Base-by-base conservation (phyloP, 306 rosid species). In the Acmispon strigosus region DNA sequence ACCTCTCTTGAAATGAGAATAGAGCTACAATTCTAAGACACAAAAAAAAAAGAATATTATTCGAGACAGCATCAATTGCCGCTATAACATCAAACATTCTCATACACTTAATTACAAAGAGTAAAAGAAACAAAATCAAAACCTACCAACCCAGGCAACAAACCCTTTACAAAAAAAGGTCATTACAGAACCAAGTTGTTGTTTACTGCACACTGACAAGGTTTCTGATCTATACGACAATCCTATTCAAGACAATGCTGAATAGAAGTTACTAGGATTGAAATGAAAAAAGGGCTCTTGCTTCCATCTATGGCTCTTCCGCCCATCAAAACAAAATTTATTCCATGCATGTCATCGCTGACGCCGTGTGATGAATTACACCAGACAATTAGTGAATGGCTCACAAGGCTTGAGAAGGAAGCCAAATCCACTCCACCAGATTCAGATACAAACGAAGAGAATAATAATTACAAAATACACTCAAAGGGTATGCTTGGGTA, bases 321-420 rank as follows among this genome's bases (percentile, higher is more conserved):
- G 64, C 62, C 32, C 19, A 22, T 45, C 54, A 76, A 68, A 15
- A 58, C 69, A 63, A 67, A 73, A 24, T 2, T 44, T 68, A 69
- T 63, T 60, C 74, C 10, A 70, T 18, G 41, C 43, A 70, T 67
- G 34, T 73, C 47, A 67, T 56, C 54, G 76, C 82, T 69, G 36
- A 20, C 56, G 5, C 55, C 66, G 63, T 50, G 72, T 47, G 69
- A 68, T 5, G 60, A 78, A 32, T 49, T 52, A 63, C 62, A 42
- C 24, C n/a, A 17, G 10, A 32, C 19, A 8, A 62, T 17, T 48
- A 16, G 24, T 10, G 29, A 69, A 52, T 49, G 41, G 49, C 48
- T 39, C 51, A 43, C 51, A 77, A 47, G 73, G 77, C 32, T 69
- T 73, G 78, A 43, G 36, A 66, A 76, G 62, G 75, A 70, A 70